Evolutionary conservation across 2,329 filamentous ascomycete genomes (phyloP), one percentile per base, ranked within the genome.

Genomic region (Cladorrhinum sp.): DNA sequence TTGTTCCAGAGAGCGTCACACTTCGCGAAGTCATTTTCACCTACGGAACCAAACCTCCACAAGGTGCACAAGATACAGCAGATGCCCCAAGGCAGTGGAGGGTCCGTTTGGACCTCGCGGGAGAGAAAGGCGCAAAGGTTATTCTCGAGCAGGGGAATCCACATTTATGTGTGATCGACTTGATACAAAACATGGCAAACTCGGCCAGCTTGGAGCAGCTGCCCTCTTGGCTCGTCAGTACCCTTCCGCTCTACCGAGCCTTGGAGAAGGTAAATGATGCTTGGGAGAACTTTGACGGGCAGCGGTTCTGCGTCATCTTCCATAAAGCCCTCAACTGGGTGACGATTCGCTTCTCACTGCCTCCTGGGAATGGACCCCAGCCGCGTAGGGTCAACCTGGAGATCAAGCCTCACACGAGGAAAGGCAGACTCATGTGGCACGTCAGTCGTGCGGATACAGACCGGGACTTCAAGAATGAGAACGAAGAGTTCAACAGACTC

Each of bases 11-110:
- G 66, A 77, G 81, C 46, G 80, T 88, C 59, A 85, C 83, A 16
- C 77, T 94, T 59, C 78, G 79, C 65, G 79, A 83, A 63, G 81
- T 95, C 5, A 76, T 82, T 2, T 92, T 95, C 71, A 83, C 80
- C n/a, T 96, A 95, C 71, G 79, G 78, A 57, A 52, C 36, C 21
- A 57, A 21, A 5, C 20, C 56, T 6, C 18, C 23, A n/a, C 48
- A 42, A 24, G 28, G 23, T 20, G 23, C 33, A 7, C 12, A 28
- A 24, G 50, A 39, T n/a, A 20, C 46, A 12, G 6, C 24, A 20
- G 50, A 48, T n/a, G 18, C 53, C 12, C 56, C 23, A 52, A 73
- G 66, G 62, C 76, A 69, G 33, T 83, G 83, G 80, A 79, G 76
- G 62, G 85, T 87, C 2, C 78, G 78, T 2, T 75, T 91, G 48